Base-by-base conservation (phyloP, 2,329 filamentous ascomycete genomes). In the Trichoderma koningiopsis region DNA sequence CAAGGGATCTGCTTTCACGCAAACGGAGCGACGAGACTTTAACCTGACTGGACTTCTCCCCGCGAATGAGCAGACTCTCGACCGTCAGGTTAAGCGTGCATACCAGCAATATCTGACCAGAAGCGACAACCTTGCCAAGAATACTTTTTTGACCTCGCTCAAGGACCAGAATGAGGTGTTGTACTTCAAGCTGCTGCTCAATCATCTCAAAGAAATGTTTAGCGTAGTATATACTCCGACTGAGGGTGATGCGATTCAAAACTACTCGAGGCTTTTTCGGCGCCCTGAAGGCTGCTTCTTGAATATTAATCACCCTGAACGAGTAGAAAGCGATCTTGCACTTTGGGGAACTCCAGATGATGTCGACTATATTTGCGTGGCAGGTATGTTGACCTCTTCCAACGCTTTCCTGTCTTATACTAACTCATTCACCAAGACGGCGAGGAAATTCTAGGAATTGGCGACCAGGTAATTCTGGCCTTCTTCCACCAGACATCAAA, bases 211-310 rank as follows among this genome's bases (percentile, higher is more conserved):
- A 72, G 93, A 97, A 76, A 96, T 97, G 92, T 94, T 96, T 76
- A 89, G 90, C 52, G 83, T 97, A n/a, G 92, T 97, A 33, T 97
- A 97, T 76, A 97, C 94, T 0, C 94, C 94, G 0, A 97, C 94
- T 0, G 93, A 97, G 80, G 93, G 92, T 10, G 92, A 96, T 52
- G 94, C 94, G 0, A 97, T 97, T 62, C 88, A 92, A 73, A 92
- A 94, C 72, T 97, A 92, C 76, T 96, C 92, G 0, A 82, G 89
- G 0, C 78, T 96, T 0, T 97, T 97, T 75, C 83, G 94, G 13
- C 84, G 87, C 22, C 92, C 93, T 0, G 91, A 95, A 73, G 94
- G 94, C 0, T 93, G 92, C 74, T 96, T 93, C 72, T 79, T 96
- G 62, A 93, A 91, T 74, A 91, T 96, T 59, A 83, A 88, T 22